Conservation (phyloP, 805 yeast genomes). For the Suhomyces pyralidae region DNA sequence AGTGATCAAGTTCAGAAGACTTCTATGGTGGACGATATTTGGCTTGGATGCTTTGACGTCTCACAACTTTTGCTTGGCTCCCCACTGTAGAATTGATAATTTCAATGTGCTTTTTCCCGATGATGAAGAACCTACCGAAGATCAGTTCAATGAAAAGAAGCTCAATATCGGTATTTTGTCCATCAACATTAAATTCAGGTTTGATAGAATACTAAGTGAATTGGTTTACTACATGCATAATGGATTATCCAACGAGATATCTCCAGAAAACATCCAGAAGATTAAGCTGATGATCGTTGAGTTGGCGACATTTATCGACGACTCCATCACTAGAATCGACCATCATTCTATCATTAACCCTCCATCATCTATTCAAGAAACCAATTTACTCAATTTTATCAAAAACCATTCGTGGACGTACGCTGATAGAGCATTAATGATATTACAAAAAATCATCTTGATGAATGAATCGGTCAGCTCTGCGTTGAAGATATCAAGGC, state of each 20-base stretch:
- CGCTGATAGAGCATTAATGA: conserved; percentile 52
- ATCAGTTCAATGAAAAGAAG: conserved; percentile 29
- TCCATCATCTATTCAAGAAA: conserved; percentile 37
- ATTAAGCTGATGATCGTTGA: conserved; percentile 49
- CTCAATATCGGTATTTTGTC: conserved; percentile 47
- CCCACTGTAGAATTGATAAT: conserved; percentile 50
- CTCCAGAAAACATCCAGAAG: conserved; percentile 40
- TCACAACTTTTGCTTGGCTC: conserved; percentile 53
- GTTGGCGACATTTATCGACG: conserved; percentile 48
- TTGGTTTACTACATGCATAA: conserved; percentile 51
- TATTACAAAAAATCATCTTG: conserved; percentile 41
- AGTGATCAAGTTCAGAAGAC: conserved; percentile 50
- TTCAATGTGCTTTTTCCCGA: conserved; percentile 57
- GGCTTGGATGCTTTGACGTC: conserved; percentile 57
- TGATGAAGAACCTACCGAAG: conserved; percentile 39
- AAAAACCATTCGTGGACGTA: conserved; percentile 48
- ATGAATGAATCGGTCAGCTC: conserved; percentile 22
- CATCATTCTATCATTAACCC: conserved; percentile 31
- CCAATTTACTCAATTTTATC: conserved; percentile 47
- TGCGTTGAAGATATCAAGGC: not conserved
- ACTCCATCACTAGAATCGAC: conserved; percentile 42
- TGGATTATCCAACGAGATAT: conserved; percentile 41
- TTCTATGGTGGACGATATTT: conserved; percentile 68
- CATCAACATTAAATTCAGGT: conserved; percentile 52
- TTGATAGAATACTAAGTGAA: conserved; percentile 50